Percentiles rank a stretch among this genome's conserved stretches.
Conservation (phyloP, 2,329 filamentous ascomycete genomes). For the Diaporthe sp. region DNA sequence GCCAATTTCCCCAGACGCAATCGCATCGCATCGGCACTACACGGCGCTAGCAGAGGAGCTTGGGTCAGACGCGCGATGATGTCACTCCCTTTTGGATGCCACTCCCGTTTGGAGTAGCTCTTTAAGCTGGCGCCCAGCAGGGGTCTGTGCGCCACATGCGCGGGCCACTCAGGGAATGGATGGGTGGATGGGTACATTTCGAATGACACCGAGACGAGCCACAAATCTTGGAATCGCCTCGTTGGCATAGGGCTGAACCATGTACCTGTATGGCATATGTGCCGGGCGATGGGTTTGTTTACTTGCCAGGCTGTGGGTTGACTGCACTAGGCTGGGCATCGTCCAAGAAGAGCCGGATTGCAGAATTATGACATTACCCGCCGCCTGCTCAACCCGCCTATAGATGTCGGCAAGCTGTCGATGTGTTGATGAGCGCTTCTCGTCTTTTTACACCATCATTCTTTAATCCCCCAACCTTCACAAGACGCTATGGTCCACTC, state of each 20-base stretch:
- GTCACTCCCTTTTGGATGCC: slow-evolving; percentile 30
- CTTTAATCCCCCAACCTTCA: not conserved
- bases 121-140: not conserved
- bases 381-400: not conserved
- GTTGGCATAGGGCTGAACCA: not conserved
- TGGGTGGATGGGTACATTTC: no score
- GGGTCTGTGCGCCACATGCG: slow-evolving; percentile 12
- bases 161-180: not conserved
- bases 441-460: not conserved
- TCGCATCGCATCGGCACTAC: slow-evolving; percentile 18
- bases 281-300: not conserved
- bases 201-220: not conserved
- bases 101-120: slow-evolving; percentile 2
- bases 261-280: not conserved
- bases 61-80: slow-evolving; percentile 29
- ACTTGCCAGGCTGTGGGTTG: not conserved
- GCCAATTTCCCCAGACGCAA: slow-evolving; percentile 13
- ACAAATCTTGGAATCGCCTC: slow-evolving; percentile 23
- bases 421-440: not conserved
- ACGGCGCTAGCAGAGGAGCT: not conserved
- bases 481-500: not conserved
- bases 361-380: not conserved
- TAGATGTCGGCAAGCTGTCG: not conserved
- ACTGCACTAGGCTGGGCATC: not conserved
- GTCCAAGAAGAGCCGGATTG: not conserved